Evolutionary conservation across 169 alveolate genomes (phyloP).

Genomic region (Cryptosporidium viatorum): DNA sequence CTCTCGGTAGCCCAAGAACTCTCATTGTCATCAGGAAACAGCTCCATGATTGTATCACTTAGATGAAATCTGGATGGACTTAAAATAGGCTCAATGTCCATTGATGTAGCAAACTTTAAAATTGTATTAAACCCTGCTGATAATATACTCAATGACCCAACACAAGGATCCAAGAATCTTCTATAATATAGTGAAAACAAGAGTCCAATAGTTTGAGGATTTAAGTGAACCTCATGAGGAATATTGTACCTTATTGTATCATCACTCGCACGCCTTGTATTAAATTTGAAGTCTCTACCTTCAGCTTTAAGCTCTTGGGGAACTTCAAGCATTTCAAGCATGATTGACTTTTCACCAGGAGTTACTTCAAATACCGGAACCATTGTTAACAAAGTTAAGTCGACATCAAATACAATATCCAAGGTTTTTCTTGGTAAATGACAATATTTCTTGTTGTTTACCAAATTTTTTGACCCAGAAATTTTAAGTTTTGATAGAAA

Average conservation of each 20-base stretch:
- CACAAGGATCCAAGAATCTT: conserved; percentile 70
- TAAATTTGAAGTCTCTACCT: conserved; percentile 12
- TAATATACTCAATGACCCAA: conserved; percentile 44
- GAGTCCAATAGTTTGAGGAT: conserved; percentile 67
- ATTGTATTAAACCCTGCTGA: conserved; percentile 68
- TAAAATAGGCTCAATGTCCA: conserved; percentile 56
- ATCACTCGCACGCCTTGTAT: conserved; percentile 32
- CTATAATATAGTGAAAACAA: conserved; percentile 67
- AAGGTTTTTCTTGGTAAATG: conserved; percentile 57
- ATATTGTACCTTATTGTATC: conserved; percentile 36
- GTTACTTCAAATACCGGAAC: conserved; percentile 55
- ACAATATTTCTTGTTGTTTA: conserved; percentile 43
- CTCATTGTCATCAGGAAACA: conserved; percentile 60
- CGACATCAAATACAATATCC: conserved; percentile 68
- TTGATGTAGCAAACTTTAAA: conserved; percentile 44
- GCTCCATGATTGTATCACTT: conserved; percentile 43
- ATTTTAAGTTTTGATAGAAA: conserved; percentile 42
- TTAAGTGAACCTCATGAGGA: conserved; percentile 64
- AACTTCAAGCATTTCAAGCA: conserved; percentile 55
- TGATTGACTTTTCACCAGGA: conserved; percentile 43
- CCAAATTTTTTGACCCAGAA: conserved; percentile 55
- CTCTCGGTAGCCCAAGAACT: conserved; percentile 70
- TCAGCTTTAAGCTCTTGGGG: conserved; percentile 34
- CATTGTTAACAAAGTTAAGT: conserved; percentile 51
- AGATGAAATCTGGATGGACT: conserved; percentile 60